Evolutionary conservation across 768 basidiomycete species (phyloP), one percentile per base, ranked within the genome.

Genomic region (Tulasnella sp.): DNA sequence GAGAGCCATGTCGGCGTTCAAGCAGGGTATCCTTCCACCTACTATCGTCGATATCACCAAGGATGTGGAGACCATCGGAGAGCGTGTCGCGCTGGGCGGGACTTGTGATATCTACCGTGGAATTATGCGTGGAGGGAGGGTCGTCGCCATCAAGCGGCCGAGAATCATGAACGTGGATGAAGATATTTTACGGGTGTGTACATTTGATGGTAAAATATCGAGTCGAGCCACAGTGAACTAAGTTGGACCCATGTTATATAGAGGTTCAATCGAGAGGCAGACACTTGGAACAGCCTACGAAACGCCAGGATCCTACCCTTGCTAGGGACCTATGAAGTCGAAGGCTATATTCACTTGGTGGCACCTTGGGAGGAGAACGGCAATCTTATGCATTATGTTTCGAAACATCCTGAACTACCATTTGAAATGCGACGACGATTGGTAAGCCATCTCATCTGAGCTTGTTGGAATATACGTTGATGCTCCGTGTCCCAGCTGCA

Each of bases 31-130:
- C 4, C 32, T 27, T 17, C 41, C 54, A 8, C 54, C 54, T 1
- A 56, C 54, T 13, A 56, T 56, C 27, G 54, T 56, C 26, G 54
- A 56, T 29, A 42, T 56, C 17, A 24, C 54, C 8, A 26, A 34
- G 17, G n/a, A 41, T 17, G 43, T 56, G 8, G 54, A 56, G 26
- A 23, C 21, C 7, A 21, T 56, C 24, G 55, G 55, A 0, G 42
- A 56, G 27, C 41, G 55, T 13, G 55, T 56, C 3, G 55, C 55
- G 8, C 10, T 44, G 7, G 55, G 55, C 27, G 55, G 55, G 26
- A 43, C 55, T 15, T 56, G 55, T 43, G 55, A 56, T 27, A 43
- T 56, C 24, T 56, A 56, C 42, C 41, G 44, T 24, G 55, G 55
- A 27, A 56, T n/a, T 26, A 56, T 56, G 55, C 55, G 24, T 4